Conservation (phyloP, 2,329 filamentous ascomycete genomes). For the Lachnellula occidentalis region DNA sequence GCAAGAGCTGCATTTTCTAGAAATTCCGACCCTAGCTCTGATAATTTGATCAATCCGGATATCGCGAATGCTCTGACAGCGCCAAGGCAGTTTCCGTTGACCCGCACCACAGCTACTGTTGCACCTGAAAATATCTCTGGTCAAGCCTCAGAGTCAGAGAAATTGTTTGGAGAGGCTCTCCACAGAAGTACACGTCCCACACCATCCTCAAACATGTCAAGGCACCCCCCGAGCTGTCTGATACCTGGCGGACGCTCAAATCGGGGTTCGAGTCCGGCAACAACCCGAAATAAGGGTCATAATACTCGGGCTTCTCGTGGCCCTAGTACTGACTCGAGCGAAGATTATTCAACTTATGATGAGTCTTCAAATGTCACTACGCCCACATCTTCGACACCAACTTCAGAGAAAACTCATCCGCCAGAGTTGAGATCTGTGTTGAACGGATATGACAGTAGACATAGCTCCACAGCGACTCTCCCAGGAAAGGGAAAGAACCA, state of each 20-base stretch:
- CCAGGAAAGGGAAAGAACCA: not conserved
- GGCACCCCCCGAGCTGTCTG: not conserved
- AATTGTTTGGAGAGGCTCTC: constrained; percentile 3
- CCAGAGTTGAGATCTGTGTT: not conserved
- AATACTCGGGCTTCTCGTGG: constrained; percentile 5
- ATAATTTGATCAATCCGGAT: constrained; percentile 3
- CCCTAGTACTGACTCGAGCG: constrained; percentile 24
- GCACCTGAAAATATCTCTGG: not conserved
- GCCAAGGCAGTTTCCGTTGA: not conserved
- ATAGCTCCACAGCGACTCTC: constrained; percentile 1
- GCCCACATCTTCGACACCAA: constrained; percentile 24
- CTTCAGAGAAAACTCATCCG: constrained; percentile 19
- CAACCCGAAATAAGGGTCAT: not conserved
- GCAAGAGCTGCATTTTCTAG: constrained; percentile 10
- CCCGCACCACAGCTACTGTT: not conserved
- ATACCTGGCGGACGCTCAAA: not conserved
- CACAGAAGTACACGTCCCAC: not conserved
- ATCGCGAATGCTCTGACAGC: constrained; percentile 5
- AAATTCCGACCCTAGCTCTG: not conserved
- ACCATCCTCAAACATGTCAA: not conserved
- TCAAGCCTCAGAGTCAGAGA: constrained; percentile 1
- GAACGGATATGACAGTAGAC: not conserved
- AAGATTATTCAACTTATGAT: constrained; percentile 25
- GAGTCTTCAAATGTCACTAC: constrained; percentile 26
- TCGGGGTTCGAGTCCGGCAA: not conserved